Base-by-base conservation (phyloP, 371 early-diverging fungal genomes). In the Apophysomyces elegans region DNA sequence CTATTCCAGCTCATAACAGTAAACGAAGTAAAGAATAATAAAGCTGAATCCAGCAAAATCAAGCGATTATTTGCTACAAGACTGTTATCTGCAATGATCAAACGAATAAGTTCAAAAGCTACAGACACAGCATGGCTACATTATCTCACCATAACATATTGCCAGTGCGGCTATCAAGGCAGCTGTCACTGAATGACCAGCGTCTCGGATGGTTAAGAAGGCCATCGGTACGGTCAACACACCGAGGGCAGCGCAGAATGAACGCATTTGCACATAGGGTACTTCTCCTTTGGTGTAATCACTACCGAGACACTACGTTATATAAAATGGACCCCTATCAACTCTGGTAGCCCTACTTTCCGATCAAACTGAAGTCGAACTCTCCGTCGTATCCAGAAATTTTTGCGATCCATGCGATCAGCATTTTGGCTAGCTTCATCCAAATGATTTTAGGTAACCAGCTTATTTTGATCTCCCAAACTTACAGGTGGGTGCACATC, bases 11-110 rank as follows among this genome's bases (percentile, higher is more conserved):
- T 80, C 76, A 93, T 88, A 6, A 87, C 74, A 1, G 94, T 87
- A 46, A 86, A 75, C 0, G 91, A 87, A 35, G 87, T 90, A 65
- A 95, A 97, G 58, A 97, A 88, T 37, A 98, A 80, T 43, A 98
- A 75, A 66, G 91, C 90, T 8, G 95, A 86, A 70, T 98, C 99
- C 65, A 98, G 83, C 39, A 97, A 81, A 37, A 98, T 97, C 65
- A 95, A 76, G 21, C 98, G 85, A 50, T 90, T 91, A 72, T 97
- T 97, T 9, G 97, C 90, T 45, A 94, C 85, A 62, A 96, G 79
- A 13, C 92, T 86, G 71, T 94, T 98, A 69, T 98, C 98, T 92
- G 70, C 47, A 41, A 18, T 59, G 63, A 61, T 62, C 58, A 18
- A 71, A 68, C 9, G 73, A 47, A 58, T n/a, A 62, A n/a, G 6